Conservation (phyloP, 176 grass and related monocot genomes). For the Neostapfia colusana region DNA sequence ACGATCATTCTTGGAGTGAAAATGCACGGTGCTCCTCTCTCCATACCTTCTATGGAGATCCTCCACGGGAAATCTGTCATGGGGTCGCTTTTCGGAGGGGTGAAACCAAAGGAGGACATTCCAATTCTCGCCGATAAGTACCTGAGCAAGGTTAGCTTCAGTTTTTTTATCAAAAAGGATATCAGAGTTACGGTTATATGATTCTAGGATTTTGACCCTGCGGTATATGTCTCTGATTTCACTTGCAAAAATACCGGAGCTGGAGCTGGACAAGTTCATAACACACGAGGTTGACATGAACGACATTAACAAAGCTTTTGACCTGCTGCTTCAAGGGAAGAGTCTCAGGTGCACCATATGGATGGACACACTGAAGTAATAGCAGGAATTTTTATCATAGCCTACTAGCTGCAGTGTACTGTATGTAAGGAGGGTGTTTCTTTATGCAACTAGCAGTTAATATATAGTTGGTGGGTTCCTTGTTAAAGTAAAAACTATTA, state of each 20-base stretch:
- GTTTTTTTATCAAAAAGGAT: neutral
- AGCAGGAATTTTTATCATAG: neutral
- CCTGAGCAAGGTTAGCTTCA: constrained; percentile 59
- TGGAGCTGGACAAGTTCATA: constrained; percentile 80
- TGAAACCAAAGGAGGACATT: constrained; percentile 86
- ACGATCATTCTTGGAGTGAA: constrained; percentile 82
- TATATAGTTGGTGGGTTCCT: too few relatives aligned
- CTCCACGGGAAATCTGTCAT: constrained; percentile 61
- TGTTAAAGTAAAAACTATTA: too few relatives aligned
- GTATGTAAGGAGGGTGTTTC: constrained; percentile 10
- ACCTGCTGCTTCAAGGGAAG: constrained; percentile 74
- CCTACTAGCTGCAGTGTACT: neutral
- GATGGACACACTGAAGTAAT: constrained; percentile 66
- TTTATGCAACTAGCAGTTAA: too few relatives aligned
- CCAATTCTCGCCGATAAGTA: constrained; percentile 65
- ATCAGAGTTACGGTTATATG: neutral
- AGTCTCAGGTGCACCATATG: constrained; percentile 85
- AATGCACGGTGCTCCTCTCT: constrained; percentile 60
- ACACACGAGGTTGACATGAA: constrained; percentile 68
- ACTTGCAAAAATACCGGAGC: constrained; percentile 48
- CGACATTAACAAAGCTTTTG: constrained; percentile 86
- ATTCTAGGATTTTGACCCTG: neutral
- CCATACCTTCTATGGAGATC: constrained; percentile 41
- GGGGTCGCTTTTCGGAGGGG: constrained; percentile 62
- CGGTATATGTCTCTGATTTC: neutral